phyloP scores from a whole-genome alignment of 2,329 filamentous ascomycete genomes.

The Metarhizium guizhouense region DNA sequence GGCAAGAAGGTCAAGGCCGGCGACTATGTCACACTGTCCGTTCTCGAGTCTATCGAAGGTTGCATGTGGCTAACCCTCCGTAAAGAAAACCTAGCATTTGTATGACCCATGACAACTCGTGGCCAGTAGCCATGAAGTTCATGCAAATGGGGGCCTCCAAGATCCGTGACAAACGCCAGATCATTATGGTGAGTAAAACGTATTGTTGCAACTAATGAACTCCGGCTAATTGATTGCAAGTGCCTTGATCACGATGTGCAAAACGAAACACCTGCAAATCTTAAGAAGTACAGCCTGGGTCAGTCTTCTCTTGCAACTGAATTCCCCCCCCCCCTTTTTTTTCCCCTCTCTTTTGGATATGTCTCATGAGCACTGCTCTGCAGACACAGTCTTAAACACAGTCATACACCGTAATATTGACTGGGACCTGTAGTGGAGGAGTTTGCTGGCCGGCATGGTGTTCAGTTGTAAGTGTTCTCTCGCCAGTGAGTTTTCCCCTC shows the following conservation, averaged over 20 bases:
- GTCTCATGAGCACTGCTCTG: no score
- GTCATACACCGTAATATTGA: no score
- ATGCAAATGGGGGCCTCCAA: constrained; percentile 69
- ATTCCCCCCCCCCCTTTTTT: no score
- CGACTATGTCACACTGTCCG: constrained; percentile 75
- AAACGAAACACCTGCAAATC: constrained; percentile 67
- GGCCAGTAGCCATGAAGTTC: constrained; percentile 67
- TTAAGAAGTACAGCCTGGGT: constrained; percentile 76
- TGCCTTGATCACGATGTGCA: constrained; percentile 78
- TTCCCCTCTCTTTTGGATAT: no score
- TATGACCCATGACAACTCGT: constrained; percentile 54
- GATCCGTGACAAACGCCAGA: constrained; percentile 60
- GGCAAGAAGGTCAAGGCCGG: constrained; percentile 70
- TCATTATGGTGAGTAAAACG: constrained; percentile 55
- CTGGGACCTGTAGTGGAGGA: constrained; percentile 35
- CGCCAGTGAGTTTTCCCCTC: no score
- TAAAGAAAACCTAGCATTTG: no score
- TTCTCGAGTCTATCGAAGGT: constrained; percentile 34
- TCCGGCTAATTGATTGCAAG: no score
- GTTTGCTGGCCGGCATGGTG: constrained; percentile 70
- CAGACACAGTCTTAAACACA: no score
- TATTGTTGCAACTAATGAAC: no score
- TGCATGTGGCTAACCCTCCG: no score
- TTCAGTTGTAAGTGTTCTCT: constrained; percentile 30
- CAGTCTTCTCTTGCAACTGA: neutral